Evolutionary conservation across 495 filamentous ascomycete genomes (phyloP).

Genomic region (Tuber calosporum): DNA sequence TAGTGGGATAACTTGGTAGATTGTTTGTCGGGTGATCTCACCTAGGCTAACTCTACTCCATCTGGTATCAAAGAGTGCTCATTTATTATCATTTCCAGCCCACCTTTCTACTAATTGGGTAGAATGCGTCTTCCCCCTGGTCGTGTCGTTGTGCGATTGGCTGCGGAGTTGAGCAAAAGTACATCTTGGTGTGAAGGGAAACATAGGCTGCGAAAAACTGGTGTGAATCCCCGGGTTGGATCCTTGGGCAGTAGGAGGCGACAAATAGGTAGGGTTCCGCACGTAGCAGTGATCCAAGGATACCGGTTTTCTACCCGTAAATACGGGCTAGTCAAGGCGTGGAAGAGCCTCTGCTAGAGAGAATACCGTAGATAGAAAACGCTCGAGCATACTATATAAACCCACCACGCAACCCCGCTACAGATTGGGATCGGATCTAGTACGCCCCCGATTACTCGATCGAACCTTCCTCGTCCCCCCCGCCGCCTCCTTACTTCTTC

Average conservation of each 20-base stretch:
- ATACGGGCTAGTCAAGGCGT: neutral
- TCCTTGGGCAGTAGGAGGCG: neutral
- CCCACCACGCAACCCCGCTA: neutral
- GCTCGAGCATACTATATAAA: neutral
- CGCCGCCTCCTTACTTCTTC: neutral
- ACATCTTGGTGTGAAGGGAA: neutral
- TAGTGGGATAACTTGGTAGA: neutral
- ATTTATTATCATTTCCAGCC: neutral
- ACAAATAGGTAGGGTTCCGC: neutral
- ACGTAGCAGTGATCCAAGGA: neutral
- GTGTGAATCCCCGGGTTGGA: neutral
- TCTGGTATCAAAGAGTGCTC: neutral
- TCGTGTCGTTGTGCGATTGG: constrained; percentile 4
- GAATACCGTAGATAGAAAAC: neutral
- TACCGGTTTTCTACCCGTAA: neutral
- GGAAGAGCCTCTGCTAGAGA: neutral
- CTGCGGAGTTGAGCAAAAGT: neutral
- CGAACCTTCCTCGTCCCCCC: neutral
- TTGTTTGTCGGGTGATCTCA: neutral
- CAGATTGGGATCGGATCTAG: neutral
- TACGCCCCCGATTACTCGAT: neutral
- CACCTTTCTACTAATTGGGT: neutral
- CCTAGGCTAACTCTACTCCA: neutral
- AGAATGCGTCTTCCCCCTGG: neutral
- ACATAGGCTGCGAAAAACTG: neutral